These are phyloP conservation scores for Eucalyptus marginata DNA, from an alignment of 345 rosid genomes.

Conservation along the genomic window DNA sequence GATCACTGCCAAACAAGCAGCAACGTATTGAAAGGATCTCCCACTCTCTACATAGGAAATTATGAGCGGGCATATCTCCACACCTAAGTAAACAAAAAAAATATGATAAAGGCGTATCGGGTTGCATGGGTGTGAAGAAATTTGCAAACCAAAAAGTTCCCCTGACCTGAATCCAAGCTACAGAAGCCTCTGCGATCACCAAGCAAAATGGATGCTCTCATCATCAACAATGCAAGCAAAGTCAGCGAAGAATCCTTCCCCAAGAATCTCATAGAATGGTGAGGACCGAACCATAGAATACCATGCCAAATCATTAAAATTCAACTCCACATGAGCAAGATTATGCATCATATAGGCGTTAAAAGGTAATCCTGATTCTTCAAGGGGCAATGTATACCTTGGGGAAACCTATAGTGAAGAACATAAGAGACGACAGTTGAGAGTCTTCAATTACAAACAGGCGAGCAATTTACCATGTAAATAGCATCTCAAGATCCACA, in stretches of 20 bases:
- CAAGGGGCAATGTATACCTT: conserved; percentile 38
- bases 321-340: conserved; percentile 89
- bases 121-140: not conserved
- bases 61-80: conserved; percentile 93
- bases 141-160: not conserved
- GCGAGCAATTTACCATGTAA: not conserved
- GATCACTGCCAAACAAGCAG: conserved; percentile 75
- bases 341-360: conserved; percentile 86
- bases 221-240: conserved; percentile 95
- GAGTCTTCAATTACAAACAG: no score
- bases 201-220: conserved; percentile 82
- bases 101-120: not conserved
- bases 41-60: conserved; percentile 67
- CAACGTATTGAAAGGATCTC: conserved; percentile 66
- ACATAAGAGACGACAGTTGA: no score
- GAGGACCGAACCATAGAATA: conserved; percentile 85
- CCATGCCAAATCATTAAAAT: conserved; percentile 95
- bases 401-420: not conserved
- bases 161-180: conserved; percentile 83
- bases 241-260: conserved; percentile 60
- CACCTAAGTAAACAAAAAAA: not conserved
- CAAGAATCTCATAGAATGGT: conserved; percentile 44
- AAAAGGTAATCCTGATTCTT: conserved; percentile 51
- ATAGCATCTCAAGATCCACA: no score
- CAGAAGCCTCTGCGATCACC: conserved; percentile 80